Percentiles rank a stretch among this genome's conserved stretches.
phyloP scores from a whole-genome alignment of 495 filamentous ascomycete species.

The Neurospora tetrasperma region DNA sequence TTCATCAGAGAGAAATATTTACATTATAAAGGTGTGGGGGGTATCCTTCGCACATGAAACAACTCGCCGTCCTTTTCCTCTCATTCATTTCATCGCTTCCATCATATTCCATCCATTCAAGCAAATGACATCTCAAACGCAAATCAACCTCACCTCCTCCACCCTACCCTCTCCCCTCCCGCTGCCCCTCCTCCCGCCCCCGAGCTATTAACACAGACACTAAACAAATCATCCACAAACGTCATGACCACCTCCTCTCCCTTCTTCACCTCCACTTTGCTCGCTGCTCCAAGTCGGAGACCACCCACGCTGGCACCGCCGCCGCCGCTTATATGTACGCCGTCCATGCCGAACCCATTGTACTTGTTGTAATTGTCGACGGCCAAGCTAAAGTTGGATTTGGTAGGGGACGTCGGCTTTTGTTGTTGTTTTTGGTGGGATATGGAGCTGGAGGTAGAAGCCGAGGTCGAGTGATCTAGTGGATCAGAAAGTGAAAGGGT shows the following conservation, averaged over 20 bases:
- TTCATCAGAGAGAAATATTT: background rate
- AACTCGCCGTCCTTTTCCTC: background rate
- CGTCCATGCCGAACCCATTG: background rate
- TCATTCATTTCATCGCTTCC: background rate
- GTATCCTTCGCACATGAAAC: background rate
- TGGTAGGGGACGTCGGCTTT: background rate
- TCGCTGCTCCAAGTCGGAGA: background rate
- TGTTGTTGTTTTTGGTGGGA: background rate
- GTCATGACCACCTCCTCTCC: constrained; percentile 19
- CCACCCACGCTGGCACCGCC: background rate
- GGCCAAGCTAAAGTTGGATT: background rate
- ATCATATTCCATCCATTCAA: background rate
- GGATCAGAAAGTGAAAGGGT: background rate
- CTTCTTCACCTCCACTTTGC: constrained; percentile 15
- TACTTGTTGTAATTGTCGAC: background rate
- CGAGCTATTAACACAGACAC: constrained; percentile 20
- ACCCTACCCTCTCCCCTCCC: background rate
- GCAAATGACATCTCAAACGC: background rate
- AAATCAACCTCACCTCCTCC: background rate
- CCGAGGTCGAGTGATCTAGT: background rate
- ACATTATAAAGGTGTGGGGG: background rate
- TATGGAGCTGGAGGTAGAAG: background rate
- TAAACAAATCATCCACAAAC: constrained; percentile 33
- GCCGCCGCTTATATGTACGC: background rate
- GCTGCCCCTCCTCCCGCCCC: background rate